Evolutionary conservation across 2,329 filamentous ascomycete species (phyloP).

Genomic region (Colletotrichum sp.): DNA sequence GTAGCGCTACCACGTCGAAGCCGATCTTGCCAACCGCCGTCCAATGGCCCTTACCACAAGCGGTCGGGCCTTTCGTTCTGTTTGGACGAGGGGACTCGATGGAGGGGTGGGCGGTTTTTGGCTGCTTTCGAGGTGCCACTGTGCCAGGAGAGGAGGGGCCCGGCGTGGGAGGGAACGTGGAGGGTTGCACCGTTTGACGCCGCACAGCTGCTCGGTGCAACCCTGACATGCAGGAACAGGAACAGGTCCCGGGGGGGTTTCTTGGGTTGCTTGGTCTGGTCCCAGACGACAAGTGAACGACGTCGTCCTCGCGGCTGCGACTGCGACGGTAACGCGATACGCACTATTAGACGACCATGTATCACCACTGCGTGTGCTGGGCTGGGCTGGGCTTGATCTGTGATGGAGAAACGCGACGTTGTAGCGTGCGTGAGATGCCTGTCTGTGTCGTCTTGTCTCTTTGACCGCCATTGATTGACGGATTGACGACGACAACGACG

Average conservation of each 20-base stretch:
- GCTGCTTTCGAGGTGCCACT: neutral
- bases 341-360: neutral
- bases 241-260: neutral
- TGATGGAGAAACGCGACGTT: neutral
- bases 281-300: neutral
- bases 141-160: neutral
- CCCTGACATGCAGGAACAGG: neutral
- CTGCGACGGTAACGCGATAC: neutral
- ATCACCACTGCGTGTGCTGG: neutral
- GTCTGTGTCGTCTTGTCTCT: neutral
- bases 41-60: neutral
- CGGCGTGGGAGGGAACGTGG: neutral
- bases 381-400: neutral
- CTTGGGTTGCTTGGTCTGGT: neutral
- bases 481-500: neutral
- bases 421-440: neutral
- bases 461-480: neutral
- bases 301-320: neutral
- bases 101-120: neutral
- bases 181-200: slow-evolving; percentile 5
- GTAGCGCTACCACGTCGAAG: neutral
- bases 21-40: neutral
- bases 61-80: neutral
- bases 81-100: slow-evolving; percentile 2
- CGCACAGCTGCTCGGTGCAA: neutral